Conservation (phyloP, 768 basidiomycete species). For the Podaxis carcinomalis region DNA sequence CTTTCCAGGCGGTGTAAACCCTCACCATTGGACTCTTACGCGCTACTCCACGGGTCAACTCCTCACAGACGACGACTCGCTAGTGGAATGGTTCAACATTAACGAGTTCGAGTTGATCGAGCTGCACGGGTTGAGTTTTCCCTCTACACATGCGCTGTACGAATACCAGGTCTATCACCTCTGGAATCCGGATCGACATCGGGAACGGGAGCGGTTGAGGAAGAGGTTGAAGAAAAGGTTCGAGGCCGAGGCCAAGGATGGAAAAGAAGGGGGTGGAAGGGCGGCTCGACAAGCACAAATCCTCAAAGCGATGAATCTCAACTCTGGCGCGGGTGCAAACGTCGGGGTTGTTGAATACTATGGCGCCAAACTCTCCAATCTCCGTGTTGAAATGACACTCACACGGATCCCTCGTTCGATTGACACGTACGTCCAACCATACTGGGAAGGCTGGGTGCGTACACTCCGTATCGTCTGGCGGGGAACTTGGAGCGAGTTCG, state of each 20-base stretch:
- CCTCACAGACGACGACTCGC: slow-evolving; percentile 57
- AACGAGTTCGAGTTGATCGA: slow-evolving; percentile 66
- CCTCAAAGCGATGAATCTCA: slow-evolving; percentile 10
- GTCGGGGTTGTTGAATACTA: slow-evolving; percentile 9
- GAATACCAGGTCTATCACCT: slow-evolving; percentile 15
- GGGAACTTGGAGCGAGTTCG: slow-evolving; percentile 2
- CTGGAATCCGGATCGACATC: slow-evolving; percentile 10
- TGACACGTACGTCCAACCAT: slow-evolving; percentile 46
- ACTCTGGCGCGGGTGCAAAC: slow-evolving; percentile 5
- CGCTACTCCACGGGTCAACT: slow-evolving; percentile 68
- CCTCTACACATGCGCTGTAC: slow-evolving; percentile 10
- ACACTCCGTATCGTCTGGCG: slow-evolving; percentile 41
- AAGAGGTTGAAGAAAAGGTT: slow-evolving; percentile 11
- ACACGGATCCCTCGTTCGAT: slow-evolving; percentile 10
- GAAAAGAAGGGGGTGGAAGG: not conserved
- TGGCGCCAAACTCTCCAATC: slow-evolving; percentile 14
- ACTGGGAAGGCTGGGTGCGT: slow-evolving; percentile 52
- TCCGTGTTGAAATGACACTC: slow-evolving; percentile 17
- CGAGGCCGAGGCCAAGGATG: not conserved
- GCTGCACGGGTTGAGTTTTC: slow-evolving; percentile 38
- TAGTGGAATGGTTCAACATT: slow-evolving; percentile 53
- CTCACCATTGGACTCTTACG: slow-evolving; percentile 41
- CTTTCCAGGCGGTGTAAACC: slow-evolving; percentile 9
- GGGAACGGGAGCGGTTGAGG: slow-evolving; percentile 5
- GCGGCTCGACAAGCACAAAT: not conserved